Evolutionary conservation across 148 eudicot genomes (phyloP), one percentile per base, ranked within the genome.

Genomic region (Cornus suecica): DNA sequence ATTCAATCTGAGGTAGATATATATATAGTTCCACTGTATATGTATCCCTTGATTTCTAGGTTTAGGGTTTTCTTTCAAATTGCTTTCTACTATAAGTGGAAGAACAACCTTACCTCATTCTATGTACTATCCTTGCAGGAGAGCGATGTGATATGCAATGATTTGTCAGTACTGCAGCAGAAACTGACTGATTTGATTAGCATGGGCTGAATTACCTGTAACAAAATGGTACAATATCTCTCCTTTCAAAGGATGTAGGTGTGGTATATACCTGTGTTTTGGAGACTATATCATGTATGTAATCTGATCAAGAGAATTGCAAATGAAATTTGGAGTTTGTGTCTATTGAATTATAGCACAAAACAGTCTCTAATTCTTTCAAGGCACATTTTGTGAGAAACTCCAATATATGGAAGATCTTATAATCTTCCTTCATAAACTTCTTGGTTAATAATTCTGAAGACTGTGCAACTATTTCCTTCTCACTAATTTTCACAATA

Each of bases 1-100:
- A 86, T 90, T 32, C 84, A 79, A 62, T 71, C 85, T 32, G 84
- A 88, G 94, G 93, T 90, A 84, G 25, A 10, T 37, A 37, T 7
- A 7, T 32, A 32, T 2, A 2, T 70, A 11, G 23, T 54, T 5
- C 23, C 37, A 31, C 31, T 29, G 54, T 37, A 3, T 37, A 37
- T 37, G 2, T 10, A 24, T 74, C 27, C 18, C 32, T 69, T 69
- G 8, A 27, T 24, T 54, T 61, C 14, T 61, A 26, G 29, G 30
- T 77, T 61, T 26, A 20, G 67, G 20, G 69, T n/a, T 70, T 77
- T 73, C 41, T 22, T 70, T 28, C 11, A 51, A 27, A 25, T 29
- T 13, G 16, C 2, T 54, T 9, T 54, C n/a, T n/a, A n/a, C n/a
- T 2, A 5, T 22, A 58, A 58, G 4, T 58, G 23, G 62, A 48